Base-by-base conservation (phyloP, 352 stramenopile species). In the Pythium aristosporum region DNA sequence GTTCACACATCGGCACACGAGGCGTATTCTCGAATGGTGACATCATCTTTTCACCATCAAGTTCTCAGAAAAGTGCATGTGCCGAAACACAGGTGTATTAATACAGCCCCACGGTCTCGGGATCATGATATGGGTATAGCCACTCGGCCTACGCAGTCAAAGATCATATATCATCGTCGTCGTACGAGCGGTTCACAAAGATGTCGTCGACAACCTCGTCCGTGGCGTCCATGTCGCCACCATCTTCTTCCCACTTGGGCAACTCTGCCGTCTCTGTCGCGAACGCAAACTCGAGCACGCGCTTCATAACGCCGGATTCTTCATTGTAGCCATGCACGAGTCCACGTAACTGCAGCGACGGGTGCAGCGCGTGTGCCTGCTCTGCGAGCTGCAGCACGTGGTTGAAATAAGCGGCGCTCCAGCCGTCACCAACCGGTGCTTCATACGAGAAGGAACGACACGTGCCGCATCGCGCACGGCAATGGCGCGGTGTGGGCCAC, bases 361-460 rank as follows among this genome's bases (percentile, higher is more conserved):
- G 57, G n/a, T 57, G 46, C 8, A 57, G 30, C 9, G 23, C 4
- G 12, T 44, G 41, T 15, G 54, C 30, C 15, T 51, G 34, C n/a
- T 65, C 57, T 2, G 42, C 37, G 1, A 65, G 20, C 23, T 39
- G 3, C 16, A 57, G 21, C 3, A 42, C 21, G 13, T 43, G 25
- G 16, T 23, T 36, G n/a, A 65, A 57, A 25, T 65, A 65, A 37
- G 49, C 47, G 23, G 47, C 47, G n/a, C 57, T 51, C 47, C 49
- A 65, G 36, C 32, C 57, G 39, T 57, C 47, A 2, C 55, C 56
- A 1, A 63, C 46, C 3, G 8, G 2, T 5, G n/a, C 18, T 18
- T 63, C 13, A 21, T 63, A 63, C 37, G 13, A 63, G 32, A 30
- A 48, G 56, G 15, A 63, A 18, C 41, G 46, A 20, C 18, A 61